These are phyloP conservation scores for Cubamyces lactineus DNA, from an alignment of 768 basidiomycete species.

Conservation along the genomic window DNA sequence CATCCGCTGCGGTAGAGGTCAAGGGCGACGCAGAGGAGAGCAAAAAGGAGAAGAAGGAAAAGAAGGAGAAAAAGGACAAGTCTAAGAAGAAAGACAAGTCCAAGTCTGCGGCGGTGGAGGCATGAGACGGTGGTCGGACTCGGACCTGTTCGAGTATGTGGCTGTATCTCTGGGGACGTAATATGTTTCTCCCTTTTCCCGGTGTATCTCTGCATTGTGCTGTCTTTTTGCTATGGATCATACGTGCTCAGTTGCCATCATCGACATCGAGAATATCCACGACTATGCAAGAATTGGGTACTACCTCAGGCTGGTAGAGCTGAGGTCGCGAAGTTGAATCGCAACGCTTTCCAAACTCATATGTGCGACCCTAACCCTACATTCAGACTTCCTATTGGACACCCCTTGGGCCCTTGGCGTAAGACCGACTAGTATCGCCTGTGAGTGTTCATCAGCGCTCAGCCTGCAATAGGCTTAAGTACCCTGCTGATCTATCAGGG, in stretches of 20 bases:
- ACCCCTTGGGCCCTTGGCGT: background rate
- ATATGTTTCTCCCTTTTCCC: background rate
- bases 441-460: too few relatives aligned
- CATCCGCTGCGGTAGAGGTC: constrained; percentile 21
- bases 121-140: constrained; percentile 24
- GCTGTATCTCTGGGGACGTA: constrained; percentile 3
- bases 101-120: constrained; percentile 18
- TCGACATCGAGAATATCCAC: background rate
- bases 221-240: constrained; percentile 13
- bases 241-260: background rate
- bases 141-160: constrained; percentile 16
- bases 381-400: background rate
- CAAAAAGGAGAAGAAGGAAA: constrained; percentile 32
- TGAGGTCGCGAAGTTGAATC: too few relatives aligned
- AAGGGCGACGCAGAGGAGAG: constrained; percentile 18
- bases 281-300: background rate
- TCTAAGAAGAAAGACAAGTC: constrained; percentile 31
- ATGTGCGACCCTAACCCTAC: constrained; percentile 5
- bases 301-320: too few relatives aligned
- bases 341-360: background rate
- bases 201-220: constrained; percentile 11
- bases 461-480: too few relatives aligned
- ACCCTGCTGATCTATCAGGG: too few relatives aligned
- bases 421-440: background rate
- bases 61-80: constrained; percentile 37